phyloP scores from a whole-genome alignment of 768 basidiomycete species.

The Suillus americanus region DNA sequence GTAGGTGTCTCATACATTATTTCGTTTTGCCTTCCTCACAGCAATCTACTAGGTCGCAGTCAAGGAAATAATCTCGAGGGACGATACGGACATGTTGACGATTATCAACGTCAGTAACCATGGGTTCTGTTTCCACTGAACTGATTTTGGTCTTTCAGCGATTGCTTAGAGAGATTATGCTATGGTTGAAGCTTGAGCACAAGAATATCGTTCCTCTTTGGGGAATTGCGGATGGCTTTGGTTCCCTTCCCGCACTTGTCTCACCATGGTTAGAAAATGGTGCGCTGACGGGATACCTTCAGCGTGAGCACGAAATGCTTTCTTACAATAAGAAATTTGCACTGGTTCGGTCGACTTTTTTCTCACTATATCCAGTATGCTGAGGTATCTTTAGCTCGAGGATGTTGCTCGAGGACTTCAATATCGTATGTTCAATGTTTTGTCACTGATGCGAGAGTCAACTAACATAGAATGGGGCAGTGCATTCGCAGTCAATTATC shows the following conservation, averaged over 20 bases:
- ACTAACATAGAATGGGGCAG: conserved; percentile 3
- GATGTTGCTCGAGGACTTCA: neutral
- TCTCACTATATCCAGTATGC: neutral
- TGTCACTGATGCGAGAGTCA: neutral
- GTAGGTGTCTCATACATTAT: neutral
- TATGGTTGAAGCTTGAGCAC: conserved; percentile 31
- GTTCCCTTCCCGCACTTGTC: conserved; percentile 32
- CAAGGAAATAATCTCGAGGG: neutral
- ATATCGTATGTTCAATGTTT: conserved; percentile 9
- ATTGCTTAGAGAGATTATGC: conserved; percentile 28
- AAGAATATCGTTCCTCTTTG: conserved; percentile 30
- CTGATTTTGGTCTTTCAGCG: conserved; percentile 15
- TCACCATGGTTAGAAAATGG: conserved; percentile 35
- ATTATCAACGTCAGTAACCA: neutral
- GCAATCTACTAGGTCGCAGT: neutral
- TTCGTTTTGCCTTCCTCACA: neutral
- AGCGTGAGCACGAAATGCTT: conserved; percentile 1
- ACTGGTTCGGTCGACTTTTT: neutral
- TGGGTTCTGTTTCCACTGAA: neutral
- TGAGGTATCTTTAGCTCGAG: neutral
- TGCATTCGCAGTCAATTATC: conserved; percentile 20
- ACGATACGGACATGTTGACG: neutral
- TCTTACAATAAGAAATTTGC: neutral
- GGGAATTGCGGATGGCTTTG: conserved; percentile 28
- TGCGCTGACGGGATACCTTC: conserved; percentile 23